Conservation (phyloP, 1,284 basidiomycete genomes). For the Apiotrichum veenhuisii region DNA sequence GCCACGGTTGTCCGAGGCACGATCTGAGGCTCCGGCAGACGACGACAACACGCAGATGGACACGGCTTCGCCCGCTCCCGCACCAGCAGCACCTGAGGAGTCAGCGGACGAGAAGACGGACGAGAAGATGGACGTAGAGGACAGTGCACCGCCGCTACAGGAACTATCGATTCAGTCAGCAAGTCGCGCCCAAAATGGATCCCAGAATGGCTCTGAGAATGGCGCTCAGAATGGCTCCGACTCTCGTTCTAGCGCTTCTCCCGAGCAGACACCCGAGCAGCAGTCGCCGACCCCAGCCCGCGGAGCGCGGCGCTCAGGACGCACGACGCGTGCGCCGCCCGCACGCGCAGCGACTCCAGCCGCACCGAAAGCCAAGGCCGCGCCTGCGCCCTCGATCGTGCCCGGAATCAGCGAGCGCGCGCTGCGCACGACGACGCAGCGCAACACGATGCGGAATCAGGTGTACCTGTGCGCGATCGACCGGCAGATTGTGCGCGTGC, state of each 20-base stretch:
- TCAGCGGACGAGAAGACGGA: neutral
- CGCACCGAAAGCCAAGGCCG: neutral
- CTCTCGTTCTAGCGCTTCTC: too few relatives aligned
- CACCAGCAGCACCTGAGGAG: too few relatives aligned
- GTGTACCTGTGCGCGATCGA: conserved; percentile 48
- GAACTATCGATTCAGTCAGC: neutral
- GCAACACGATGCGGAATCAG: conserved; percentile 44
- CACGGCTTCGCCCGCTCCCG: neutral
- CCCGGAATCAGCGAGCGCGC: conserved; percentile 43
- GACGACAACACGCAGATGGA: neutral
- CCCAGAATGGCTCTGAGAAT: too few relatives aligned
- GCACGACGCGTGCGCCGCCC: conserved; percentile 2
- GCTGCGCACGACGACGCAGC: conserved; percentile 37
- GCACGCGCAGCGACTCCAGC: neutral
- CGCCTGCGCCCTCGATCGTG: conserved; percentile 13
- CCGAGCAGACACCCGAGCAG: neutral
- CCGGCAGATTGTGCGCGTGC: conserved; percentile 59
- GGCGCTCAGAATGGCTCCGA: too few relatives aligned
- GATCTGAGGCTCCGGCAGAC: neutral
- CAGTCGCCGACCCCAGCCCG: neutral
- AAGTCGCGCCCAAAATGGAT: neutral
- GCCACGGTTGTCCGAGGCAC: neutral
- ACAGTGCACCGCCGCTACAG: neutral
- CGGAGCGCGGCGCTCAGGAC: conserved; percentile 3
- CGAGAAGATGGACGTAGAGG: neutral